phyloP scores from a whole-genome alignment of 2,329 filamentous ascomycete genomes.

The Trichoderma arundinaceum region DNA sequence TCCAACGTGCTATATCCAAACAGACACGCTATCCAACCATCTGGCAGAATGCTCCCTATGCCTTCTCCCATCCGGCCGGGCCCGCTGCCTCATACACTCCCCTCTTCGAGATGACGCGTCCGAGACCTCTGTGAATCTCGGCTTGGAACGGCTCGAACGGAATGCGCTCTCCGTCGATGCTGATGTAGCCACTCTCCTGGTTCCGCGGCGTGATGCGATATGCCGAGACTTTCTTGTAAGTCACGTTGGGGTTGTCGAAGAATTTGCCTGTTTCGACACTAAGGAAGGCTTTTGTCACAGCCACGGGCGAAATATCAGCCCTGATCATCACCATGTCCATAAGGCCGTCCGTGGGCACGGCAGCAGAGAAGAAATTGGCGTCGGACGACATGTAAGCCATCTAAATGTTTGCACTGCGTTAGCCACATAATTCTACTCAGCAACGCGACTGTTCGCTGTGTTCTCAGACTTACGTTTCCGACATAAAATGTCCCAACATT shows the following conservation, averaged over 20 bases:
- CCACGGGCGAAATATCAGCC: conserved; percentile 71
- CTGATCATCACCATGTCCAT: conserved; percentile 84
- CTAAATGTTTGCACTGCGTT: conserved; percentile 44
- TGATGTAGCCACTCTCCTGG: conserved; percentile 79
- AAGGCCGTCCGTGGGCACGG: conserved; percentile 81
- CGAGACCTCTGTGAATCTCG: conserved; percentile 82
- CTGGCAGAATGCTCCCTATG: conserved; percentile 22
- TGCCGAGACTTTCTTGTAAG: conserved; percentile 83
- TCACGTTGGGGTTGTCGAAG: conserved; percentile 78
- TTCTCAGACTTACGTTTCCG: conserved; percentile 72
- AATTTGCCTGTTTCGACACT: conserved; percentile 75
- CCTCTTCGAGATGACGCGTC: conserved; percentile 80
- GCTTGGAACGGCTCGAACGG: conserved; percentile 91
- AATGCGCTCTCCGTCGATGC: conserved; percentile 88
- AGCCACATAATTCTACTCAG: not conserved
- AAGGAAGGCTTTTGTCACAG: conserved; percentile 71
- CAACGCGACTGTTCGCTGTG: not conserved
- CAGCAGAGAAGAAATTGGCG: conserved; percentile 84
- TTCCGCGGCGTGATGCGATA: conserved; percentile 82
- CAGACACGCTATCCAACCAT: conserved; percentile 2
- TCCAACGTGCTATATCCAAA: not conserved
- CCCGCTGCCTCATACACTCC: conserved; percentile 73
- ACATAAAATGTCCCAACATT: conserved; percentile 91
- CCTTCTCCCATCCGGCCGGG: conserved; percentile 57
- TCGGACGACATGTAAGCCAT: conserved; percentile 92